Evolutionary conservation across 169 alveolate genomes (phyloP).

Genomic region (Plasmodium gonderi): DNA sequence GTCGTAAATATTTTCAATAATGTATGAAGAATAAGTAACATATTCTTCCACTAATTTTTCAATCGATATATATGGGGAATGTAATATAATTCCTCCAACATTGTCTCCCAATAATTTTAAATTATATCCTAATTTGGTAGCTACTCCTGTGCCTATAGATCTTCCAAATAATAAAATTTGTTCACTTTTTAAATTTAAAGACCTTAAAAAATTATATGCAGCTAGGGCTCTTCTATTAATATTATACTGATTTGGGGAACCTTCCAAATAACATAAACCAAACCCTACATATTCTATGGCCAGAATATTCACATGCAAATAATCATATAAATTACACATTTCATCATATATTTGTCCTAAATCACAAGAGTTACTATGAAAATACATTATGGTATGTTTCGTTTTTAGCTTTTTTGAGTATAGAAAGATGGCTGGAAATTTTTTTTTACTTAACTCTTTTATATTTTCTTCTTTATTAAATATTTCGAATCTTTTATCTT

Average conservation of each 20-base stretch:
- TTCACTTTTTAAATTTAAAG: constrained; percentile 82
- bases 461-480: constrained; percentile 65
- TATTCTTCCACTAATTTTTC: constrained; percentile 85
- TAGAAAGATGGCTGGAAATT: constrained; percentile 59
- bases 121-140: constrained; percentile 84
- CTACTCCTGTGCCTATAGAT: constrained; percentile 91
- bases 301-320: constrained; percentile 79
- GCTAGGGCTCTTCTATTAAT: constrained; percentile 86
- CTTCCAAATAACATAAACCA: constrained; percentile 78
- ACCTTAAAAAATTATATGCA: constrained; percentile 84
- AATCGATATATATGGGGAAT: constrained; percentile 88
- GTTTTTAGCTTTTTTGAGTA: constrained; percentile 28
- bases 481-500: constrained; percentile 38
- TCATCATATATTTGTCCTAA: constrained; percentile 88
- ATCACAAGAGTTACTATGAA: constrained; percentile 88
- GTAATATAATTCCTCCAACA: constrained; percentile 88
- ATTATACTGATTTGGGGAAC: constrained; percentile 77
- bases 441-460: constrained; percentile 44
- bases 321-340: constrained; percentile 77
- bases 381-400: constrained; percentile 58
- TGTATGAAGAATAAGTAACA: constrained; percentile 44
- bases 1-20: constrained; percentile 69
- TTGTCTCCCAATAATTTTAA: constrained; percentile 76
- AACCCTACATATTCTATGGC: constrained; percentile 90
- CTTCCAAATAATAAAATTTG: constrained; percentile 86